Conservation (phyloP, 768 basidiomycete genomes). For the Pleurotus sapidus region DNA sequence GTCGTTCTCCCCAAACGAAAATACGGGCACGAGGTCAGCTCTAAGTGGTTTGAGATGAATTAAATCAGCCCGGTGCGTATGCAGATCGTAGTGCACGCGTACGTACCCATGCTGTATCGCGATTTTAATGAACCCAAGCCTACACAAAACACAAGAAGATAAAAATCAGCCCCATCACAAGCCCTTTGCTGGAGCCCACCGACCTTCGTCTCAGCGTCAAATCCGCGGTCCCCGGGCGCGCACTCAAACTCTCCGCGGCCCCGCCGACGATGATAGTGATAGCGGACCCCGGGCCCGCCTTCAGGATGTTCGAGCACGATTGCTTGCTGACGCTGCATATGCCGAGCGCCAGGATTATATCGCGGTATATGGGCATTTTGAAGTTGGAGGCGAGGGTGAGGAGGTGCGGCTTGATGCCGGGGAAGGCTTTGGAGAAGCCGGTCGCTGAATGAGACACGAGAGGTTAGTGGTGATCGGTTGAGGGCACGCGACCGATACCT, state of each 20-base stretch:
- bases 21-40: slow-evolving; percentile 95
- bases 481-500: slow-evolving; percentile 8
- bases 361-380: slow-evolving; percentile 88
- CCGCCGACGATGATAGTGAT: slow-evolving; percentile 97
- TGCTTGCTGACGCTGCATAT: slow-evolving; percentile 90
- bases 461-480: too few relatives aligned
- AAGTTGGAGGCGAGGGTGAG: slow-evolving; percentile 92
- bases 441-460: slow-evolving; percentile 50
- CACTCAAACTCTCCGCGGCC: slow-evolving; percentile 90
- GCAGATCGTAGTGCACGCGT: slow-evolving; percentile 8
- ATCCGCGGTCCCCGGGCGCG: slow-evolving; percentile 96
- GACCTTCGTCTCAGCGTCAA: slow-evolving; percentile 74
- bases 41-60: slow-evolving; percentile 31
- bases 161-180: background rate
- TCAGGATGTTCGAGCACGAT: slow-evolving; percentile 87
- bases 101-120: slow-evolving; percentile 85
- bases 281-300: slow-evolving; percentile 56
- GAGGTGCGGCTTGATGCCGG: slow-evolving; percentile 90
- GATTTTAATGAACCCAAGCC: slow-evolving; percentile 93
- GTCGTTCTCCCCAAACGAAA: slow-evolving; percentile 99
- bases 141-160: slow-evolving; percentile 16
- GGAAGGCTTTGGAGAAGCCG: slow-evolving; percentile 86
- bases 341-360: slow-evolving; percentile 82
- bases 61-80: background rate
- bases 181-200: slow-evolving; percentile 12